Evolutionary conservation across 2,329 filamentous ascomycete genomes (phyloP).

Genomic region (Clonostachys rosea): DNA sequence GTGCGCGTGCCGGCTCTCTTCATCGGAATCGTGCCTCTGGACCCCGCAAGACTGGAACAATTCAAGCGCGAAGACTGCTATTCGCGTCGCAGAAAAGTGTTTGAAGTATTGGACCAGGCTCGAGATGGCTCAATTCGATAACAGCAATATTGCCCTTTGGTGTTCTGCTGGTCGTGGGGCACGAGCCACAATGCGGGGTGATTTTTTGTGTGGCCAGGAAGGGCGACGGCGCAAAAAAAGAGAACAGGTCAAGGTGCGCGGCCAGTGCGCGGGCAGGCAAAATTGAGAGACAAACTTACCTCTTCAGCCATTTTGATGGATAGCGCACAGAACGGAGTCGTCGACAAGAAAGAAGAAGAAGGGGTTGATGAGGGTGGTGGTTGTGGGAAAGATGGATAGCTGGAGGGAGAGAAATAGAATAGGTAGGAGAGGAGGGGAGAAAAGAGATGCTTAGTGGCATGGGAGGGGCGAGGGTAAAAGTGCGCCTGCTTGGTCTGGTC

Average conservation of each 20-base stretch:
- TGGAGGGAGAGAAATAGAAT: conserved; percentile 8
- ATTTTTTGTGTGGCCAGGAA: conserved; percentile 20
- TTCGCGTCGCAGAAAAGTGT: no score
- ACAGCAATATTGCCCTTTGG: not conserved
- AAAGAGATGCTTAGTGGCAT: not conserved
- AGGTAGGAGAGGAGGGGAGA: conserved; percentile 7
- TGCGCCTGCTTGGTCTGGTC: conserved; percentile 23
- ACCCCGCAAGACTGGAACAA: no score
- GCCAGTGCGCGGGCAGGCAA: not conserved
- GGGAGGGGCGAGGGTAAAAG: conserved; percentile 16
- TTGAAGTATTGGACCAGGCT: no score
- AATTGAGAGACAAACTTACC: conserved; percentile 32
- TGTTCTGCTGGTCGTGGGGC: conserved; percentile 21
- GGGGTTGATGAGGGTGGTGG: conserved; percentile 13
- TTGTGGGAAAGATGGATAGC: conserved; percentile 3
- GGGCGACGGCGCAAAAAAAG: conserved; percentile 15
- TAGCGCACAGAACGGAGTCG: conserved; percentile 29
- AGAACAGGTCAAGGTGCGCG: conserved; percentile 5
- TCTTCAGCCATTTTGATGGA: conserved; percentile 53
- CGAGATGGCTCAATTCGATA: no score
- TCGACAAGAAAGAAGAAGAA: conserved; percentile 12
- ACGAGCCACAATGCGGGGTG: conserved; percentile 42
- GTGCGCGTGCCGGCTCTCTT: no score
- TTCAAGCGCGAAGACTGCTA: no score
- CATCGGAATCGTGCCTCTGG: no score